Evolutionary conservation across 345 rosid genomes (phyloP).

Genomic region (Ceriops tagal): DNA sequence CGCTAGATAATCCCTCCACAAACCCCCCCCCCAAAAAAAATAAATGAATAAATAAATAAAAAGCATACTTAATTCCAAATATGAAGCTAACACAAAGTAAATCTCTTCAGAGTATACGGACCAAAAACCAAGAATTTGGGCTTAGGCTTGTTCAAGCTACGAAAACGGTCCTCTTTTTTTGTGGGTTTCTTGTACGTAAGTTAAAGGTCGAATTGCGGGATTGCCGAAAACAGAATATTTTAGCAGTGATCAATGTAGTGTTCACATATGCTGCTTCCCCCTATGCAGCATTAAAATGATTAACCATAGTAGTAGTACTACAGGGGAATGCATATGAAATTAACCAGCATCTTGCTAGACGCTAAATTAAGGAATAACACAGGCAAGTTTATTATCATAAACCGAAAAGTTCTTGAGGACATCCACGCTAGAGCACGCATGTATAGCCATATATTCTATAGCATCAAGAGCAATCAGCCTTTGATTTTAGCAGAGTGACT

Average conservation of each 20-base stretch:
- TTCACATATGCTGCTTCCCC: slow-evolving; percentile 8
- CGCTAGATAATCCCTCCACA: no score
- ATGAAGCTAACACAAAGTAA: no score
- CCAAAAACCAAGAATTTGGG: no score
- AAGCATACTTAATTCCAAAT: no score
- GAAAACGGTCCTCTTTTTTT: no score
- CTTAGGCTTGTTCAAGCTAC: no score
- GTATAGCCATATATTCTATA: slow-evolving; percentile 43
- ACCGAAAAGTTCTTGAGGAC: slow-evolving; percentile 3
- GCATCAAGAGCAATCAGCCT: slow-evolving; percentile 99
- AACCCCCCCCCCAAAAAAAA: no score
- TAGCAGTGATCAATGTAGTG: not conserved
- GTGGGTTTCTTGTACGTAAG: no score
- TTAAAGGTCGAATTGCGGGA: no score
- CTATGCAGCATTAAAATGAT: slow-evolving; percentile 2
- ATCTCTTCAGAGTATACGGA: no score
- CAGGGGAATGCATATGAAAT: slow-evolving; percentile 9
- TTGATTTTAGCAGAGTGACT: slow-evolving; percentile 79
- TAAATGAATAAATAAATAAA: no score
- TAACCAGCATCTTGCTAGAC: not conserved
- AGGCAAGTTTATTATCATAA: slow-evolving; percentile 3
- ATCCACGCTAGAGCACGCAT: not conserved
- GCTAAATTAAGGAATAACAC: slow-evolving; percentile 9
- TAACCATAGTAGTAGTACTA: not conserved
- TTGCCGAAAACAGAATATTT: not conserved